Base-by-base conservation (phyloP, 148 eudicot species). In the Chenopodium album region DNA sequence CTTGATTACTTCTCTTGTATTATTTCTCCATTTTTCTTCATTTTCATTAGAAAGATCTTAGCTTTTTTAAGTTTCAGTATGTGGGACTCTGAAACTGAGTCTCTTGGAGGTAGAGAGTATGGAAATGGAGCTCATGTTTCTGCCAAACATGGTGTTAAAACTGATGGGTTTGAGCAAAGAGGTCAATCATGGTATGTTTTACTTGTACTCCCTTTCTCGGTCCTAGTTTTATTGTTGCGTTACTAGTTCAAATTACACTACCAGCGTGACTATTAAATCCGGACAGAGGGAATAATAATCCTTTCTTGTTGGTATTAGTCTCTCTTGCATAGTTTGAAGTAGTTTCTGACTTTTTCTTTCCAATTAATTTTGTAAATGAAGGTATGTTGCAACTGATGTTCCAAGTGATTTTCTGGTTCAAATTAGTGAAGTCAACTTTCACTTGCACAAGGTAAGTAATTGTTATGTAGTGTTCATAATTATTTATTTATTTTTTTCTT, bases 11-110 rank as follows among this genome's bases (percentile, higher is more conserved):
- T 85, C 80, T 84, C 20, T 67, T 83, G 62, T 79, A 84, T 23
- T 67, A 75, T 78, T 70, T 65, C 32, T 56, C 0, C 37, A 79
- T 66, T 76, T 41, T 63, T 44, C 77, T 22, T 75, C 63, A 48
- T 63, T 59, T 75, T 69, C 63, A 37, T 83, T 10, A 75, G 60
- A 41, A 37, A 60, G 26, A 23, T 68, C 11, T 56, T 9, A 34
- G 62, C 62, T 22, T 37, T 20, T 29, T 31, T 47, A 47, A 44
- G 31, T 77, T 81, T 81, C 56, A 85, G 3, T 46, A 94, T 94
- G 99, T 96, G 98, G 98, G 98, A 94, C 82, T 96, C 98, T 22
- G 99, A 95, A 76, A 80, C 79, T 71, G 99, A 94, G 77, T 87
- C 92, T 34, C 81, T 64, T 73, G 89, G 84, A 32, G 93, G 92